These are phyloP conservation scores for Lotus japonicus DNA, from an alignment of 306 rosid species.

Conservation along the genomic window DNA sequence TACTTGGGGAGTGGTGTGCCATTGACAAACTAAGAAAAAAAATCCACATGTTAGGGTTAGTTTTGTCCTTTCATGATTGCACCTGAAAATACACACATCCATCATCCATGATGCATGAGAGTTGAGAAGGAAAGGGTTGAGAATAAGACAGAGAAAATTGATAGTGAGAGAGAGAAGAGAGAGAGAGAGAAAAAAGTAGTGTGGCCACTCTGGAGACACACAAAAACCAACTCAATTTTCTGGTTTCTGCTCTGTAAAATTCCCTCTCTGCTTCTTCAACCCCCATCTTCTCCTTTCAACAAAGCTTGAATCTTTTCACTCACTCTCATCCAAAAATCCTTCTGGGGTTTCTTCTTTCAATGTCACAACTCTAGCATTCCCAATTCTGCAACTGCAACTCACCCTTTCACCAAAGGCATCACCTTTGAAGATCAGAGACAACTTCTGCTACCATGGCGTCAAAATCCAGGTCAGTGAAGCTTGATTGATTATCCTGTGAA, in stretches of 20 bases:
- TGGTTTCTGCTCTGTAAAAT: constrained; percentile 32
- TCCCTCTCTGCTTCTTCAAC: constrained; percentile 25
- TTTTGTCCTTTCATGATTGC: constrained; percentile 26
- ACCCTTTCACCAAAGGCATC: not conserved
- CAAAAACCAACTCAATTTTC: constrained; percentile 50
- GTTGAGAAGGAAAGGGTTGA: too few species aligned
- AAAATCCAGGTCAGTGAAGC: constrained; percentile 59
- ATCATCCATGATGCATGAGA: too few species aligned
- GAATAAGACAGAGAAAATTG: not conserved
- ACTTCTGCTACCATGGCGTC: constrained; percentile 53
- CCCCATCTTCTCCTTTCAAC: constrained; percentile 11
- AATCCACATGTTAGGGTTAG: constrained; percentile 19
- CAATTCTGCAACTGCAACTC: not conserved
- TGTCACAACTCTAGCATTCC: constrained; percentile 44
- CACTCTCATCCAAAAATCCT: constrained; percentile 11
- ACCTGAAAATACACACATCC: not conserved
- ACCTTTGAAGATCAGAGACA: not conserved
- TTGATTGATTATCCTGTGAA: not conserved
- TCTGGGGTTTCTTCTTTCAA: constrained; percentile 14
- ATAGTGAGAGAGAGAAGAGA: not conserved
- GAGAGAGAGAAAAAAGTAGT: not conserved
- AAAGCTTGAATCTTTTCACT: not conserved
- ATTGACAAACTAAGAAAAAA: constrained; percentile 14
- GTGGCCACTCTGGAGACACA: constrained; percentile 39
- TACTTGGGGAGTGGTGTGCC: not conserved